Evolutionary conservation across 768 basidiomycete species (phyloP).

Genomic region (Dacryopinax spathularia): DNA sequence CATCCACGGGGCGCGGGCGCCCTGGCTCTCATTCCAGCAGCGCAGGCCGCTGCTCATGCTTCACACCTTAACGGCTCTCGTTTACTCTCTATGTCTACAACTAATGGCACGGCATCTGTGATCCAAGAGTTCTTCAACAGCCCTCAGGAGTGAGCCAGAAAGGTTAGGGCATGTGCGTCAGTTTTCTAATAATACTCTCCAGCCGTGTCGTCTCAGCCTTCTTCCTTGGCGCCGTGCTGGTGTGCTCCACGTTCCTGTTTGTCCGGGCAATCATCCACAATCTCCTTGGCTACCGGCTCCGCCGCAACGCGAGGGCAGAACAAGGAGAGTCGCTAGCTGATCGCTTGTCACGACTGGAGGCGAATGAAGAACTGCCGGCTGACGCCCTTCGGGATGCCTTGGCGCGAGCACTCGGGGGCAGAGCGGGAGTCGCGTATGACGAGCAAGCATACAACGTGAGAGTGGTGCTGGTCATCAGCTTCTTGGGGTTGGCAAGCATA

Average conservation of each 20-base stretch:
- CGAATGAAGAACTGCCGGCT: slow-evolving; percentile 28
- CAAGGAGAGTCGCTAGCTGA: background rate
- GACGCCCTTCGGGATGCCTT: slow-evolving; percentile 1
- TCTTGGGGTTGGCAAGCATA: background rate
- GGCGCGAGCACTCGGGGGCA: background rate
- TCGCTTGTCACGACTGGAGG: background rate
- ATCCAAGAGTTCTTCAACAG: background rate
- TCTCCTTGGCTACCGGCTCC: background rate
- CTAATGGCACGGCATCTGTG: background rate
- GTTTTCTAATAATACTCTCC: background rate
- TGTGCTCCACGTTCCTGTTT: background rate
- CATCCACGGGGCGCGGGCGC: slow-evolving; percentile 4
- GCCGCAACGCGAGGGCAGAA: background rate
- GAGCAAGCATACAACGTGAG: background rate
- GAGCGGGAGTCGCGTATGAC: background rate
- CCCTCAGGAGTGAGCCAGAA: background rate
- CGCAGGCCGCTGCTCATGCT: background rate
- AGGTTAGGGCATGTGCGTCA: background rate
- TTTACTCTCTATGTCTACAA: background rate
- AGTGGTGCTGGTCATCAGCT: background rate
- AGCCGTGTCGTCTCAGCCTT: background rate
- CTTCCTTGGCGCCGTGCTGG: background rate
- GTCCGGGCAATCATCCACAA: background rate
- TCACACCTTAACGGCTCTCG: background rate
- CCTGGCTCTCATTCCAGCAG: background rate